Percentiles rank a stretch among this genome's conserved stretches.
Evolutionary conservation across 1,139 yeast genomes (phyloP).

Genomic region (Debaryomyces subglobosus): DNA sequence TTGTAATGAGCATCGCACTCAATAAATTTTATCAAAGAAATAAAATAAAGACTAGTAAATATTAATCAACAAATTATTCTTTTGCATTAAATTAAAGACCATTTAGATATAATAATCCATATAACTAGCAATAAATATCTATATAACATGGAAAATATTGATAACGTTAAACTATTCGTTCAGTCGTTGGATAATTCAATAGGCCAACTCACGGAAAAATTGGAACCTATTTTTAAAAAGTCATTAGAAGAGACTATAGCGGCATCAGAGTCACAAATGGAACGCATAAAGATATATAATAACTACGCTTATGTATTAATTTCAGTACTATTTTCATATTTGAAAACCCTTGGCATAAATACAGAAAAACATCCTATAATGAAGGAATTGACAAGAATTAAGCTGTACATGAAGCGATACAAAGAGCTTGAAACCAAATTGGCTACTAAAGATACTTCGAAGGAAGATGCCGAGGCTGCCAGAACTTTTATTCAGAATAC

Average conservation of each 20-base stretch:
- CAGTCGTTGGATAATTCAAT: slow-evolving; percentile 33
- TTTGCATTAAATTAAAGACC: background rate
- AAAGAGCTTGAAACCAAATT: slow-evolving; percentile 41
- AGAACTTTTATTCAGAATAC: slow-evolving; percentile 49
- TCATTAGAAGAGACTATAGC: slow-evolving; percentile 39
- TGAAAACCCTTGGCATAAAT: slow-evolving; percentile 63
- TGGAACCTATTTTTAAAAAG: slow-evolving; percentile 39
- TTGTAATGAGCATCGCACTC: slow-evolving; percentile 11
- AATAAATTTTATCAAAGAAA: slow-evolving; percentile 1
- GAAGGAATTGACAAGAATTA: slow-evolving; percentile 72
- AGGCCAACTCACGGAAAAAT: slow-evolving; percentile 29
- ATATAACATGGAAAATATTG: slow-evolving; percentile 46
- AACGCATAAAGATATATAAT: slow-evolving; percentile 38
- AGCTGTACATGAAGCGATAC: slow-evolving; percentile 65
- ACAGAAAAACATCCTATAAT: slow-evolving; percentile 63
- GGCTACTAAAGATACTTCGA: slow-evolving; percentile 18
- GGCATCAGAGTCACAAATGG: slow-evolving; percentile 35
- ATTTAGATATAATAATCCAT: background rate
- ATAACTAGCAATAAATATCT: background rate
- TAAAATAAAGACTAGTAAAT: background rate
- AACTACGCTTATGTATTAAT: slow-evolving; percentile 49
- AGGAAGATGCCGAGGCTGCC: slow-evolving; percentile 38
- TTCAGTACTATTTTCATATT: slow-evolving; percentile 55
- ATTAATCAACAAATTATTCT: background rate
- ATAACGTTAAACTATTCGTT: slow-evolving; percentile 30